Evolutionary conservation across 441 rosid genomes (phyloP), one percentile per base, ranked within the genome.

Genomic region (Arabidopsis lyrata): DNA sequence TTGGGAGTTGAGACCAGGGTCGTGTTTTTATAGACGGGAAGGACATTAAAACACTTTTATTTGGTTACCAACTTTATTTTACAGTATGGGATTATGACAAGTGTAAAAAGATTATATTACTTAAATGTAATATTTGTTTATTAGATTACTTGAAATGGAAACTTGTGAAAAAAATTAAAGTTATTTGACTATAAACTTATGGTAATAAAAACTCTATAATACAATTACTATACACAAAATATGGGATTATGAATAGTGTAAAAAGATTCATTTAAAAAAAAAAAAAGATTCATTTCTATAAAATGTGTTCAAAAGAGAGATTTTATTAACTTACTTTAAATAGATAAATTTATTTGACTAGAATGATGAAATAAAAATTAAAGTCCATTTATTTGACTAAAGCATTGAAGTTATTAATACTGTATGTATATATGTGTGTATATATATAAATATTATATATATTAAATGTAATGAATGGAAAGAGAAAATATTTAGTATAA

Each of bases 21-120:
- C 58, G 29, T 55, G 20, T 68, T 68, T 68, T 62, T 75, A 75
- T 75, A 75, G 75, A 35, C 52, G 35, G 42, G 64, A 53, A 16
- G 53, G 53, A 5, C 27, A 54, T 2, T 41, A 39, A 14, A 31
- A 0, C 59, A 60, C 42, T 60, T 60, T 41, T 68, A 41, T 32
- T 9, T 57, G 2, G 15, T 29, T 29, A 29, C 31, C 6, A 14
- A 6, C 1, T 22, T 10, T 13, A 22, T 2, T 16, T 3, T 39
- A 22, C 14, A 38, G 20, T 58, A 35, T 58, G 34, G 9, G 44
- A 35, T 8, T 35, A 44, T 45, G 55, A 12, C 11, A 63, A 15
- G 29, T 63, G 29, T 16, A 15, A 1, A 8, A 41, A 14, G 35
- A 62, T 27, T 12, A 0, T 16, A 2, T 57, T 18, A 5, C 8